Base-by-base conservation (phyloP, 129 eudicot genomes). In the Centaurea solstitialis region DNA sequence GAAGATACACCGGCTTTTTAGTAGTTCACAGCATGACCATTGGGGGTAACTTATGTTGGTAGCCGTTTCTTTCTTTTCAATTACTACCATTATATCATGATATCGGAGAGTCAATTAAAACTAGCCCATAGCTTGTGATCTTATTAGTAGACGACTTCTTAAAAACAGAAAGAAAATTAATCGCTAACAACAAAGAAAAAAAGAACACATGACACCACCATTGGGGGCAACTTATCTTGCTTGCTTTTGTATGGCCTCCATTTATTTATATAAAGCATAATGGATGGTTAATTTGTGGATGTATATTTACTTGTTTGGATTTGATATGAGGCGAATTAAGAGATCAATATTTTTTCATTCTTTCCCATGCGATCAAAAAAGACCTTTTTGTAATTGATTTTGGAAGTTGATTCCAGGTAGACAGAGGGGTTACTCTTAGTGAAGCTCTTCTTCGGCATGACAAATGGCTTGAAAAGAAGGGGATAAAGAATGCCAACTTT, bases 381-480 rank as follows among this genome's bases (percentile, higher is more conserved):
- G 47, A 41, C 47, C 47, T 41, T 40, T 40, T 6, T 41, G 47
- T 41, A 41, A 41, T 41, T 41, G 47, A 41, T 7, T 41, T 41
- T 8, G 47, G 47, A 41, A 41, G 9, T 41, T 41, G 12, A 43
- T 80, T 79, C 9, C 80, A 95, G 99, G 99, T 95, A 72, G 99
- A 95, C 80, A 82, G 91, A 79, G 99, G 99, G 72, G 94, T 95
- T 83, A 88, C 92, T 45, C 84, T 95, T 73, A 82, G 93, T 57
- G 97, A 93, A 84, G 97, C 97, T 68, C 93, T 93, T 40, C 85
- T 90, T 22, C 83, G 93, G 47, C 97, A 93, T 84, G 97, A 93
- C 70, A 87, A 90, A 84, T 93, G 99, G 99, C 94, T 95, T 20
- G 97, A 95, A 79, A 90, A 83, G 41, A 92, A 85, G 85, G 99